Base-by-base conservation (phyloP, 371 early-diverging fungal species). In the Dichotomocladium elegans region DNA sequence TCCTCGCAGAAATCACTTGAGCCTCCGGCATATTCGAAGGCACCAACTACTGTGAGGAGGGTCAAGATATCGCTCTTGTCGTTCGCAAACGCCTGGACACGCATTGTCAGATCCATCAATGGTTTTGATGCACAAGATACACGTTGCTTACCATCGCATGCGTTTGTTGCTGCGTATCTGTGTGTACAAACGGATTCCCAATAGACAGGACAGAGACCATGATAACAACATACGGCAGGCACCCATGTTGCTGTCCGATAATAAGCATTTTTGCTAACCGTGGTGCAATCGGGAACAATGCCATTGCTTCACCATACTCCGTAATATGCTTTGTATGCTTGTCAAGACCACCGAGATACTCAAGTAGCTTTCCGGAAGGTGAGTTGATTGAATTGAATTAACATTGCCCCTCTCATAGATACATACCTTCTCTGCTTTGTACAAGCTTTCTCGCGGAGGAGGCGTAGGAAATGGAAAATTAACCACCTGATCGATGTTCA, bases 381-480 rank as follows among this genome's bases (percentile, higher is more conserved):
- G 17, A 41, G 15, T 47, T 49, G n/a, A 28, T 27, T 15, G 12
- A 26, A n/a, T 15, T n/a, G 4, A 34, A 5, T 24, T 3, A 15
- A 11, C 12, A 27, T 9, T 27, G 41, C 28, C 7, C 10, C 11
- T 28, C 27, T 11, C 28, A 14, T 59, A 27, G 22, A 11, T 15
- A 6, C 10, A 29, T 64, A 73, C 57, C 49, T 80, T 86, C 61
- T 92, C 88, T 11, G 93, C 87, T 44, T 86, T 77, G 22, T 61
- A 67, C 34, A 95, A 74, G 27, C 75, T 83, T 5, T 79, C 68
- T 22, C 75, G 74, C 33, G 81, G 75, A 22, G 95, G 95, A 21
- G 87, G 86, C 12, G 92, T 92, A 2, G 95, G 89, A 79, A 95
- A 99, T n/a, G 99, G 99, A 66, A 99, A 99, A 53, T 91, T 91